Percentiles rank a stretch among this genome's conserved stretches.
phyloP scores from a whole-genome alignment of 2,329 filamentous ascomycete species.

The Xylaria sp. region DNA sequence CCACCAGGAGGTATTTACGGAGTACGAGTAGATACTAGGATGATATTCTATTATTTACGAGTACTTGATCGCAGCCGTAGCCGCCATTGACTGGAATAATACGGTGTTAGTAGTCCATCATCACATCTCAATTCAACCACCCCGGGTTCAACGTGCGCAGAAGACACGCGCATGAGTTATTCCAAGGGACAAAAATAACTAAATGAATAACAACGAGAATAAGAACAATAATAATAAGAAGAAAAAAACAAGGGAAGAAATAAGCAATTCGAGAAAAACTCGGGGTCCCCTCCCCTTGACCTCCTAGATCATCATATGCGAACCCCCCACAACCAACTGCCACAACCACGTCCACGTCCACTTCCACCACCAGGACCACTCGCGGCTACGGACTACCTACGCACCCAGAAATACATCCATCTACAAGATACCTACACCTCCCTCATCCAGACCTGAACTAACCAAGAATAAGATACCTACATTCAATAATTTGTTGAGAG shows the following conservation, averaged over 20 bases:
- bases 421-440: too few relatives aligned
- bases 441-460: background rate
- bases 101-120: too few relatives aligned
- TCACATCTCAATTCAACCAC: slow-evolving; percentile 22
- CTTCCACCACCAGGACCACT: background rate
- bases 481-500: slow-evolving; percentile 13
- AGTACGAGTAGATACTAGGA: background rate
- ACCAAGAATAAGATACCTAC: slow-evolving; percentile 2
- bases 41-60: slow-evolving; percentile 1
- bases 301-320: slow-evolving; percentile 4
- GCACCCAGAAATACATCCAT: too few relatives aligned
- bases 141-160: background rate
- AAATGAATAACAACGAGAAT: background rate
- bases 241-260: slow-evolving; percentile 10
- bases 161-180: slow-evolving; percentile 8
- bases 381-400: background rate
- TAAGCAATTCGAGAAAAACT: slow-evolving; percentile 10
- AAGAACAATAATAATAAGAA: slow-evolving; percentile 5
- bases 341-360: background rate
- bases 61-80: slow-evolving; percentile 4
- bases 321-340: background rate
- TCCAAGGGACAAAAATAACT: background rate
- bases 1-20: slow-evolving; percentile 11
- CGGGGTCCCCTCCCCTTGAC: background rate
- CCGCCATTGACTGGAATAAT: slow-evolving; percentile 18